phyloP scores from a whole-genome alignment of 2,329 filamentous ascomycete species.

The Kalmusia sp. region DNA sequence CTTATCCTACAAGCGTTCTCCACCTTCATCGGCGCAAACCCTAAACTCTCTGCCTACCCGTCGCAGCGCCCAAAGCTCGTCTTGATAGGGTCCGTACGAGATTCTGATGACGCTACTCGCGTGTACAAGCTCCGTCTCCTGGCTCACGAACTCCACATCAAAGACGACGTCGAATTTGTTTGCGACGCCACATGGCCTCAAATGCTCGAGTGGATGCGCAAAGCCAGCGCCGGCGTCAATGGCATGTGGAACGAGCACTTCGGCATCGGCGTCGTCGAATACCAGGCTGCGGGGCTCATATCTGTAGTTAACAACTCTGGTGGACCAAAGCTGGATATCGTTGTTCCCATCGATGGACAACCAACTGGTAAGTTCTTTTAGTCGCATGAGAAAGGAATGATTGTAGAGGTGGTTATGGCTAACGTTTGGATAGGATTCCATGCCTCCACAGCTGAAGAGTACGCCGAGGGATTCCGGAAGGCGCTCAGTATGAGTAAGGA shows the following conservation, averaged over 20 bases:
- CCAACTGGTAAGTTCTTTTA: slow-evolving; percentile 79
- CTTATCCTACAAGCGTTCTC: slow-evolving; percentile 87
- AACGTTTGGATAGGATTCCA: slow-evolving; percentile 72
- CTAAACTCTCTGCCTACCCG: slow-evolving; percentile 51
- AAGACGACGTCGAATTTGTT: slow-evolving; percentile 84
- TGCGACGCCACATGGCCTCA: slow-evolving; percentile 89
- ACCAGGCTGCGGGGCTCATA: slow-evolving; percentile 92
- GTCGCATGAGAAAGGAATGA: too few relatives aligned
- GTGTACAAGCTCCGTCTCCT: slow-evolving; percentile 90
- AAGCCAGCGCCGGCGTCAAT: slow-evolving; percentile 86
- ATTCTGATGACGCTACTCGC: slow-evolving; percentile 77
- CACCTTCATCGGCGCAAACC: slow-evolving; percentile 63
- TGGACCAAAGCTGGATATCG: slow-evolving; percentile 92
- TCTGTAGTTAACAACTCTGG: slow-evolving; percentile 93
- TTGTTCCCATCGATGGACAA: slow-evolving; percentile 77
- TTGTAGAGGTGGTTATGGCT: slow-evolving; percentile 9
- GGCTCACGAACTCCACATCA: slow-evolving; percentile 81
- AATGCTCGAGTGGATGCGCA: slow-evolving; percentile 79
- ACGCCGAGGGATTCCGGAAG: slow-evolving; percentile 79
- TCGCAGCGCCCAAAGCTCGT: slow-evolving; percentile 70
- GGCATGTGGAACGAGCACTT: slow-evolving; percentile 99
- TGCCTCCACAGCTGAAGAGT: slow-evolving; percentile 78
- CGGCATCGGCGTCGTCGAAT: slow-evolving; percentile 97
- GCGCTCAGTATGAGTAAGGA: slow-evolving; percentile 70
- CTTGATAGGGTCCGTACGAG: slow-evolving; percentile 90